Percentiles rank a stretch among this genome's conserved stretches.
Evolutionary conservation across 1,139 yeast species (phyloP).

Genomic region (Zygosaccharomyces pseudobailii): DNA sequence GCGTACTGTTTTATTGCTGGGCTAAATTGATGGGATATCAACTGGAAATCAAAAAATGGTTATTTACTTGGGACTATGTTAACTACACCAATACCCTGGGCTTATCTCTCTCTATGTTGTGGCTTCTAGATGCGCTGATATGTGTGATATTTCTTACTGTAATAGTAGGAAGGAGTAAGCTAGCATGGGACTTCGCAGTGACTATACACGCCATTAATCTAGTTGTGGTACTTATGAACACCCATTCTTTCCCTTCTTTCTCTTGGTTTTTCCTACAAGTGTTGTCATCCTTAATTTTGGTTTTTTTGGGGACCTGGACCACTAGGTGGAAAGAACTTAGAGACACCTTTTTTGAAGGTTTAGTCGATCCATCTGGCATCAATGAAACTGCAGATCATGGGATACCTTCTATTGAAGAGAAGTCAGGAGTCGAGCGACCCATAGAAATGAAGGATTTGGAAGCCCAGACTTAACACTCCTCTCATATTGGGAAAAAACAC

Average conservation of each 20-base stretch:
- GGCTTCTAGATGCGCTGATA: constrained; percentile 74
- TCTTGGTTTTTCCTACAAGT: constrained; percentile 86
- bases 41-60: constrained; percentile 52
- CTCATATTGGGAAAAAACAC: background rate
- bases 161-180: constrained; percentile 84
- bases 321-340: constrained; percentile 85
- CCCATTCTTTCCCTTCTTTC: constrained; percentile 64
- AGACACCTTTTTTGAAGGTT: constrained; percentile 81
- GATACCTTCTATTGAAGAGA: constrained; percentile 6
- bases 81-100: constrained; percentile 79
- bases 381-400: constrained; percentile 6
- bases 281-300: constrained; percentile 61
- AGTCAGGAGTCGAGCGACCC: constrained; percentile 4
- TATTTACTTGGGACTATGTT: constrained; percentile 79
- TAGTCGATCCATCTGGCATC: constrained; percentile 48
- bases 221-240: constrained; percentile 60
- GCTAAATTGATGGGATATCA: constrained; percentile 59
- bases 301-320: constrained; percentile 77
- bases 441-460: constrained; percentile 33
- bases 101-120: constrained; percentile 60
- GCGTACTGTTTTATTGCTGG: constrained; percentile 50
- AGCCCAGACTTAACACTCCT: constrained; percentile 18
- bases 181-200: constrained; percentile 93
- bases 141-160: constrained; percentile 80
- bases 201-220: constrained; percentile 82